Evolutionary conservation across 2,329 filamentous ascomycete genomes (phyloP), one percentile per base, ranked within the genome.

Genomic region (Penicillium fuscoglaucum): DNA sequence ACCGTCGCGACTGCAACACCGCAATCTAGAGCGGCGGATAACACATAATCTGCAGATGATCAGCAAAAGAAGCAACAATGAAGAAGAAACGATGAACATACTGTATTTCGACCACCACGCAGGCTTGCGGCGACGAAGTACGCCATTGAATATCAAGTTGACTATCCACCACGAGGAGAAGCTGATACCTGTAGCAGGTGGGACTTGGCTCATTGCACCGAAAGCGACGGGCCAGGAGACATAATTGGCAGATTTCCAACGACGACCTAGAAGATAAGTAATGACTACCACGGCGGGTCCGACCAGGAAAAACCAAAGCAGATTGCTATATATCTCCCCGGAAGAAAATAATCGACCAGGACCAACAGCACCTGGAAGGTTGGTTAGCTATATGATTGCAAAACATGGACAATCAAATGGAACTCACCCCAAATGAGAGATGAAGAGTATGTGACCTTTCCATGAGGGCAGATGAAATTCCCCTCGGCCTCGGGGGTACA

Each of bases 221-320:
- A 87, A 89, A 56, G 90, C 82, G 33, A 90, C 81, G 0, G 88
- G 88, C 61, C 84, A 84, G 68, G 84, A 88, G 60, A 91, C 75
- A 69, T 89, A 90, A 60, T 87, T 84, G 73, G 85, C 26, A 78
- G 82, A 66, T 79, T 84, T 60, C 87, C 87, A 75, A 51, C 80
- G 79, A 35, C 86, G 82, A 6, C 86, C 85, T 17, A 88, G 75
- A 4, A 78, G 54, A 63, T 77, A 91, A 37, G 87, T 85, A 46
- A 85, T 67, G 49, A 90, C 69, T 10, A 89, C 87, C 0, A 84
- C 77, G 3, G 84, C 61, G 15, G 84, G 86, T 15, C 89, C 88
- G 40, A 87, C 80, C 33, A 90, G 82, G 82, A 87, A 90, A 76
- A 90, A 90, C 81, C 83, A 90, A 59, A 88, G 83, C 28, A 91